phyloP scores from a whole-genome alignment of 2,329 filamentous ascomycete genomes.

The Ophiocordyceps camponoti-leonardi region DNA sequence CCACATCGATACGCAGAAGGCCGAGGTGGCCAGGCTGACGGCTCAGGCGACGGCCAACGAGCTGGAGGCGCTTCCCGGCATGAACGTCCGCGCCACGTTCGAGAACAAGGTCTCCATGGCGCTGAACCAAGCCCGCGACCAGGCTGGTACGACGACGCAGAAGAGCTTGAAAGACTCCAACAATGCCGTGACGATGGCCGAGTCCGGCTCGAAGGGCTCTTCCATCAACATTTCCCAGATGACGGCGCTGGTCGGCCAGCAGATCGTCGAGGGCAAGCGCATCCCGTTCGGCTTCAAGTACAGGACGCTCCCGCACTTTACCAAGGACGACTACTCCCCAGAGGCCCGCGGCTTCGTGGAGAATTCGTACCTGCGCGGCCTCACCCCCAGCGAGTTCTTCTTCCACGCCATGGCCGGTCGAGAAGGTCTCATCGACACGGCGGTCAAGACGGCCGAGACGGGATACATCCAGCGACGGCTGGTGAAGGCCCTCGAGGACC shows the following conservation, averaged over 20 bases:
- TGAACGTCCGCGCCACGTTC: constrained; percentile 97
- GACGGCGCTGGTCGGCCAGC: constrained; percentile 93
- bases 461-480: constrained; percentile 98
- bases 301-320: constrained; percentile 89
- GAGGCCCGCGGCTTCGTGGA: constrained; percentile 96
- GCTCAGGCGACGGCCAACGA: constrained; percentile 65
- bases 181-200: constrained; percentile 92
- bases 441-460: constrained; percentile 97
- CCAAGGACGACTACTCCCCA: constrained; percentile 96
- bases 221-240: constrained; percentile 99
- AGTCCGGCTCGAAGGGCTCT: constrained; percentile 93
- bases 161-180: constrained; percentile 89
- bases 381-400: constrained; percentile 95
- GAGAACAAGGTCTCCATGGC: constrained; percentile 93
- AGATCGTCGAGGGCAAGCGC: constrained; percentile 95
- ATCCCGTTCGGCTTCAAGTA: constrained; percentile 99
- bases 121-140: constrained; percentile 88
- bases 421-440: constrained; percentile 98
- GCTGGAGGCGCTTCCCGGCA: constrained; percentile 86
- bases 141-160: constrained; percentile 83
- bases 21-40: constrained; percentile 60
- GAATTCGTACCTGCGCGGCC: constrained; percentile 90
- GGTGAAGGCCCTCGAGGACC: constrained; percentile 94
- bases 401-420: constrained; percentile 99
- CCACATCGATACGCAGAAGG: constrained; percentile 68